Percentiles rank a stretch among this genome's conserved stretches.
Evolutionary conservation across 176 grass and related monocot genomes (phyloP).

Genomic region (Ananas comosus): DNA sequence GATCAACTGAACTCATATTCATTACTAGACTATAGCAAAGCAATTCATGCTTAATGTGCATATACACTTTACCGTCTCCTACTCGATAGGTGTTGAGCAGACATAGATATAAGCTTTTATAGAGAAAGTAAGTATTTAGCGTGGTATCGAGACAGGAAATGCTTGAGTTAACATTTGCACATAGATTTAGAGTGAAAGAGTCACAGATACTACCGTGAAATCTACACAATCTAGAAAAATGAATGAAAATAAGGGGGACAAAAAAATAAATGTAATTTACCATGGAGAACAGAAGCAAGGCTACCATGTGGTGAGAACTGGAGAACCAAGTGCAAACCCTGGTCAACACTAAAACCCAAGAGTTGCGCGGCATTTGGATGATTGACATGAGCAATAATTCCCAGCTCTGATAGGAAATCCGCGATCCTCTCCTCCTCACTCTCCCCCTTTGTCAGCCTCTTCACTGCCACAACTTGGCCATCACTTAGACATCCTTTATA

Average conservation of each 20-base stretch:
- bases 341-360: slow-evolving; percentile 87
- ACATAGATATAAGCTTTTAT: too few species aligned
- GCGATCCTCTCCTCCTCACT: slow-evolving; percentile 74
- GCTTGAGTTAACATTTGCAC: too few species aligned
- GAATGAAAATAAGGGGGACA: background rate
- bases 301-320: slow-evolving; percentile 94
- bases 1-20: slow-evolving; percentile 38
- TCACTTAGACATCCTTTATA: slow-evolving; percentile 47
- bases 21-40: slow-evolving; percentile 15
- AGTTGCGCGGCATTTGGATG: slow-evolving; percentile 95
- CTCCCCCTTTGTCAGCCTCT: slow-evolving; percentile 74
- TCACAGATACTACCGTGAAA: too few species aligned
- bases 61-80: background rate
- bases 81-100: slow-evolving; percentile 1
- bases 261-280: slow-evolving; percentile 39
- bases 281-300: slow-evolving; percentile 84
- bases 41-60: background rate
- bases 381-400: slow-evolving; percentile 99
- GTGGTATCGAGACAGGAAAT: background rate
- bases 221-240: background rate
- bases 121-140: too few species aligned
- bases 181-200: too few species aligned
- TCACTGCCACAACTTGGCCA: slow-evolving; percentile 60
- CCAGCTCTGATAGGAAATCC: slow-evolving; percentile 90
- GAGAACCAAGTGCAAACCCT: slow-evolving; percentile 75